Conservation (phyloP, 225 moss, liverwort and hornwort genomes). For the Thuidium tamariscinum region DNA sequence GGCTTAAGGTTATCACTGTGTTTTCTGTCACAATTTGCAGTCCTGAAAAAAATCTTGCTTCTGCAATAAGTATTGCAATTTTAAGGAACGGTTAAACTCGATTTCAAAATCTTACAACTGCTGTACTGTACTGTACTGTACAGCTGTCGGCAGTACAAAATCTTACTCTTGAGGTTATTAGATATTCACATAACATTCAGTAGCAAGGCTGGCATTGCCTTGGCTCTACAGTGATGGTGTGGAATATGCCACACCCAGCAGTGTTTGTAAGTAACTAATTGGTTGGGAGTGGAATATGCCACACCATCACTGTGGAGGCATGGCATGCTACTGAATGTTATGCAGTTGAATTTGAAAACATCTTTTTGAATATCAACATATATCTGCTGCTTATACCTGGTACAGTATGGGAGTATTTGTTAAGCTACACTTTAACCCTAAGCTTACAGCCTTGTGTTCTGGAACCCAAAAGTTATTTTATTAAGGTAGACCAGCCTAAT, state of each 20-base stretch:
- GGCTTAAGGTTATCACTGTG: neutral
- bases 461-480: neutral
- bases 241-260: too few species aligned
- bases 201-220: too few species aligned
- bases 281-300: too few species aligned
- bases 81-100: neutral
- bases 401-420: neutral
- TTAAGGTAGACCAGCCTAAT: too few species aligned
- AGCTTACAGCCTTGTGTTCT: neutral
- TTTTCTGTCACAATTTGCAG: neutral
- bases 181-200: too few species aligned
- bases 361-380: neutral
- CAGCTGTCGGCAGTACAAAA: neutral
- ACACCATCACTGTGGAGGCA: too few species aligned
- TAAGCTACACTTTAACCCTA: neutral
- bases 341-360: neutral
- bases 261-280: too few species aligned
- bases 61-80: neutral
- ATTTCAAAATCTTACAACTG: neutral
- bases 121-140: neutral
- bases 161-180: neutral
- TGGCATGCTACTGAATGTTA: too few species aligned
- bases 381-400: neutral
- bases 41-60: neutral
- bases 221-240: too few species aligned